These are phyloP conservation scores for Starmerella potacharoeniae DNA, from an alignment of 805 yeast species.

Conservation along the genomic window DNA sequence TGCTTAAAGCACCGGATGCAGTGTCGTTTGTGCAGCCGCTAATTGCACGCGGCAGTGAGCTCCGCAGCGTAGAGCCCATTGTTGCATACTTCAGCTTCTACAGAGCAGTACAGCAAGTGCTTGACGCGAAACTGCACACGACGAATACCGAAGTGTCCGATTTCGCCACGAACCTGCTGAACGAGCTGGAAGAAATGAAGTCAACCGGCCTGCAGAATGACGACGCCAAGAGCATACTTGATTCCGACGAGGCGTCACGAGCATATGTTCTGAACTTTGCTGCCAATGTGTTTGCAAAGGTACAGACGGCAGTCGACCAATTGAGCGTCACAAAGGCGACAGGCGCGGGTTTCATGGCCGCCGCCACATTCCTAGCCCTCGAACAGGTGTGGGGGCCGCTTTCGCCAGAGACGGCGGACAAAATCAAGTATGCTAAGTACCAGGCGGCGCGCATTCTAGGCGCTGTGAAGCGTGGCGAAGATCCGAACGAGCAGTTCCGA, in stretches of 20 bases:
- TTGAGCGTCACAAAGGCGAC: conserved; percentile 38
- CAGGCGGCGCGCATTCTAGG: conserved; percentile 49
- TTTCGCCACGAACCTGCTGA: conserved; percentile 53
- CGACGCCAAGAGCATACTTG: conserved; percentile 38
- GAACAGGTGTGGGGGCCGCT: conserved; percentile 31
- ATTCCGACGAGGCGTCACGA: conserved; percentile 48
- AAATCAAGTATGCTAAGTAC: conserved; percentile 50
- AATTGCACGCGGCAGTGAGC: conserved; percentile 42
- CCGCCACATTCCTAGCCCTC: conserved; percentile 43
- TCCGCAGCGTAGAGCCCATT: conserved; percentile 47
- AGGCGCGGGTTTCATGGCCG: conserved; percentile 42
- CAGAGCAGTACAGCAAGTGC: conserved; percentile 62
- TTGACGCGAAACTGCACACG: conserved; percentile 49
- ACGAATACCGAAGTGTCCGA: conserved; percentile 43
- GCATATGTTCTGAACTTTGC: conserved; percentile 49
- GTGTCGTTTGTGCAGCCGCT: conserved; percentile 24
- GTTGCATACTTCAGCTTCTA: conserved; percentile 62
- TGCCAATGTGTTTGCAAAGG: conserved; percentile 44
- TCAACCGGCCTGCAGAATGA: conserved; percentile 33
- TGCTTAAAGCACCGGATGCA: conserved; percentile 20
- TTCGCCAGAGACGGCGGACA: conserved; percentile 31
- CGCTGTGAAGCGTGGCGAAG: conserved; percentile 38
- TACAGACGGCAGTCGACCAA: conserved; percentile 38
- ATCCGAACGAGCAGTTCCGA: conserved; percentile 46
- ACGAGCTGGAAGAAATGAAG: conserved; percentile 49